Conservation (phyloP, 2,329 filamentous ascomycete genomes). For the Mollisiaceae sp. region DNA sequence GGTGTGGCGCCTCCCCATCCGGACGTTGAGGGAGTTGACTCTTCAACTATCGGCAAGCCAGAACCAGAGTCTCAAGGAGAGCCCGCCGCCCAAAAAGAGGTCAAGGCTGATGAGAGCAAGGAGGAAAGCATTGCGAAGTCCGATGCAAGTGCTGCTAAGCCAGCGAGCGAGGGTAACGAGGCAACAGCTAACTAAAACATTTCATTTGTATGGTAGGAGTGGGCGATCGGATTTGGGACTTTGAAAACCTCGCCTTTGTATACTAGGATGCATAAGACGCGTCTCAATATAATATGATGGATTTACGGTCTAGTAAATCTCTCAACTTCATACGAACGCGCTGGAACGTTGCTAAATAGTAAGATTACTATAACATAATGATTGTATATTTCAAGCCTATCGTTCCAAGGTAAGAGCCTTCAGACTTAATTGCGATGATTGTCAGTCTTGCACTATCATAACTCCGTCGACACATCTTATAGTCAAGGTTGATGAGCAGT, state of each 20-base stretch:
- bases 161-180: slow-evolving; percentile 66
- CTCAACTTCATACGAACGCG: background rate
- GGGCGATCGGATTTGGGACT: slow-evolving; percentile 6
- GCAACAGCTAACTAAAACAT: slow-evolving; percentile 45
- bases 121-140: slow-evolving; percentile 60
- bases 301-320: background rate
- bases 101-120: slow-evolving; percentile 60
- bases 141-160: slow-evolving; percentile 54
- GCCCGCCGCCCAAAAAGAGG: slow-evolving; percentile 45
- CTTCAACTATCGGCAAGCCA: slow-evolving; percentile 56
- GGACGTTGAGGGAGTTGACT: slow-evolving; percentile 61
- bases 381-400: background rate
- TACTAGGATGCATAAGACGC: slow-evolving; percentile 18
- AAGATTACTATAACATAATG: background rate
- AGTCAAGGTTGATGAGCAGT: no score
- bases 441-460: no score
- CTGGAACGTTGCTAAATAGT: background rate
- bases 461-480: no score
- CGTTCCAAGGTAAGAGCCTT: background rate
- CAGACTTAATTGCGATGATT: background rate
- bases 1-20: slow-evolving; percentile 43
- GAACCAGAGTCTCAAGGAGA: slow-evolving; percentile 48
- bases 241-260: slow-evolving; percentile 16
- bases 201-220: slow-evolving; percentile 31
- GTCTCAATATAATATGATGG: slow-evolving; percentile 21